These are phyloP conservation scores for Brassica carinata DNA, from an alignment of 345 rosid genomes.

Conservation along the genomic window DNA sequence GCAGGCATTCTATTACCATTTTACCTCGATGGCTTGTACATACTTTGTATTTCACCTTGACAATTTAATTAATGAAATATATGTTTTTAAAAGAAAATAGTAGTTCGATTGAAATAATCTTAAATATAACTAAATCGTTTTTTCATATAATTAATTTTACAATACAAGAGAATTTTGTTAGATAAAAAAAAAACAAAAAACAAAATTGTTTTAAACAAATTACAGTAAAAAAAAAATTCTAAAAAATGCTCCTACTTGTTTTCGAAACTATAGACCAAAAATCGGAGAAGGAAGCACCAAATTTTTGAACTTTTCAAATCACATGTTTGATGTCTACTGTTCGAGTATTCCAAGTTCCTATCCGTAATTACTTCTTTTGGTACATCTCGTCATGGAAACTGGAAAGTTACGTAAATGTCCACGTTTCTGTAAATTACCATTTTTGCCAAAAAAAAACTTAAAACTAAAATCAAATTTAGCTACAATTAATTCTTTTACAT, in stretches of 20 bases:
- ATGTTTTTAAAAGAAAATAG: no score
- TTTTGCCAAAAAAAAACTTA: neutral
- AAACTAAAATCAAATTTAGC: slow-evolving; percentile 1
- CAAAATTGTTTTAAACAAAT: neutral
- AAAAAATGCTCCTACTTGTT: neutral
- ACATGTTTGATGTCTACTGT: neutral
- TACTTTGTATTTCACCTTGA: no score
- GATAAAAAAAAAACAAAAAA: no score
- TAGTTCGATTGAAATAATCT: no score
- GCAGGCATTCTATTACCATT: no score
- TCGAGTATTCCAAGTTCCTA: neutral
- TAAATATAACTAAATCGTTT: no score
- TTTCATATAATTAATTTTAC: no score
- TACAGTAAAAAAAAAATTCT: neutral
- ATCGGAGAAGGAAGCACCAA: neutral
- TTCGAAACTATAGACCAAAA: neutral
- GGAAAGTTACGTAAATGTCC: slow-evolving; percentile 9
- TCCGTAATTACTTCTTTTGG: neutral
- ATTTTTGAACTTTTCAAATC: neutral
- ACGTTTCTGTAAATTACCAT: slow-evolving; percentile 9
- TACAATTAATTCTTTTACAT: neutral
- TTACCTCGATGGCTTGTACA: no score
- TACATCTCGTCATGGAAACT: slow-evolving; percentile 11
- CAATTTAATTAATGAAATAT: no score
- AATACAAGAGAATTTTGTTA: no score